Conservation (phyloP, 1,284 basidiomycete genomes). For the Sporisorium sorghi region DNA sequence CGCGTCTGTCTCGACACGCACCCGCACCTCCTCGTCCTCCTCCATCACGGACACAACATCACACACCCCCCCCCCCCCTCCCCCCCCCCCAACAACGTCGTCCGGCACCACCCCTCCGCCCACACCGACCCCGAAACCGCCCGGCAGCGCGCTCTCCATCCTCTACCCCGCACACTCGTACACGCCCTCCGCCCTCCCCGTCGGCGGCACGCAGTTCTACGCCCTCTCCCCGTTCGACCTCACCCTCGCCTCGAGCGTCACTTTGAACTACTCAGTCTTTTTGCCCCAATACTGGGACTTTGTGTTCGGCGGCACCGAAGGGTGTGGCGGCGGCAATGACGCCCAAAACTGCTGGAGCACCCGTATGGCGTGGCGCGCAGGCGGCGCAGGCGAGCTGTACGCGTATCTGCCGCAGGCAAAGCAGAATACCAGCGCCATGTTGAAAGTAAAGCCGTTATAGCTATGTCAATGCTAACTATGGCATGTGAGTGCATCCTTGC, state of each 20-base stretch:
- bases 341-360: constrained; percentile 70
- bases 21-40: constrained; percentile 1
- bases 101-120: neutral
- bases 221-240: constrained; percentile 25
- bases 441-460: constrained; percentile 33
- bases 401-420: constrained; percentile 68
- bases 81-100: neutral
- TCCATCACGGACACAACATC: no score
- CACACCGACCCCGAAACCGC: neutral
- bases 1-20: neutral
- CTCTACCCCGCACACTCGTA: constrained; percentile 71
- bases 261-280: constrained; percentile 68
- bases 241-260: constrained; percentile 8
- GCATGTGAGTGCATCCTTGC: constrained; percentile 45
- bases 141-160: constrained; percentile 10
- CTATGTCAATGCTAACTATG: constrained; percentile 48
- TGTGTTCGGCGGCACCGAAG: constrained; percentile 69
- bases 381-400: constrained; percentile 73
- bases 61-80: no score
- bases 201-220: constrained; percentile 40
- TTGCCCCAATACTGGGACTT: constrained; percentile 70
- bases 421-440: constrained; percentile 29
- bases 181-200: constrained; percentile 59
- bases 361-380: constrained; percentile 70
- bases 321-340: constrained; percentile 70